Evolutionary conservation across 768 basidiomycete genomes (phyloP), one percentile per base, ranked within the genome.

Genomic region (Kwoniella dejecticola): DNA sequence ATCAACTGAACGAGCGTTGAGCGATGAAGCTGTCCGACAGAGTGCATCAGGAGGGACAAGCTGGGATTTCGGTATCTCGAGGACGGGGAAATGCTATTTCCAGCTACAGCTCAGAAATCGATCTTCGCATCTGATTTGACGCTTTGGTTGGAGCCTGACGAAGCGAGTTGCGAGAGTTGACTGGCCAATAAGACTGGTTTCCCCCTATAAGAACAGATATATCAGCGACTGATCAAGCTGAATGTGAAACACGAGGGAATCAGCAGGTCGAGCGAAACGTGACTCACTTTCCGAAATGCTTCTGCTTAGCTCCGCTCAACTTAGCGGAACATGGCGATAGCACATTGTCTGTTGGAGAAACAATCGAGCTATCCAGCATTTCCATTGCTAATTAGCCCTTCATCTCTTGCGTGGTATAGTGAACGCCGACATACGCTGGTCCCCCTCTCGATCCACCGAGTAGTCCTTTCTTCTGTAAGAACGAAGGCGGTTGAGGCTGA

Each of bases 241-340:
- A 30, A 17, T 42, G 29, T 42, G 27, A 45, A 11, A 56, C 36
- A 7, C 41, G 27, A 6, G 19, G 19, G 10, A 36, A 24, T 15
- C 7, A n/a, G n/a, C n/a, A n/a, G n/a, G n/a, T n/a, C n/a, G n/a
- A n/a, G n/a, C n/a, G n/a, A n/a, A n/a, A n/a, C n/a, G n/a, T n/a
- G n/a, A 74, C 75, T 60, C 55, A 79, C 79, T 79, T 80, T 61
- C 64, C 63, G 56, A 80, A 80, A 69, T 80, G 77, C 53, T 73
- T 71, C 64, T 79, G 77, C 64, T 80, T 80, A 24, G 77, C 70
- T 40, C 71, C 72, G 50, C 63, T 76, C 41, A 80, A 66, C 58
- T 80, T 80, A 57, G 79, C 79, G 1, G 77, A 77, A 62, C 77
- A 78, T 17, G 79, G 79, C 5, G 77, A 78, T 42, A 80, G 73